Base-by-base conservation (phyloP, 108 stramenopile species). In the Cylindrotheca fusiformis region DNA sequence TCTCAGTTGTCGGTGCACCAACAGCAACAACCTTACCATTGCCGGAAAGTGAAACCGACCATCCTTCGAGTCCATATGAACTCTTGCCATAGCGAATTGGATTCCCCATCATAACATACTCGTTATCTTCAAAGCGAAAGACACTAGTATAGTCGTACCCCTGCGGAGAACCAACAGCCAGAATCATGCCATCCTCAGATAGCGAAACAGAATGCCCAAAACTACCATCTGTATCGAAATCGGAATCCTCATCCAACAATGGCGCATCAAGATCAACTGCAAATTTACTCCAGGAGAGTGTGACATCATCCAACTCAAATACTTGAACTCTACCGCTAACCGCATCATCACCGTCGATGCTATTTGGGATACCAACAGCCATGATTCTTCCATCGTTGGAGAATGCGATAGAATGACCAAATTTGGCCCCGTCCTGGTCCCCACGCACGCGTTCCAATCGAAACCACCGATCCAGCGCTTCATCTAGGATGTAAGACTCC, bases 1-100 rank as follows among this genome's bases (percentile, higher is more conserved):
- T 47, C 36, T 22, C 22, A 27, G 46, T 48, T 1, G 24, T 26
- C 24, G 60, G 60, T 25, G 46, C 60, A 12, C 60, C 60, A 3
- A 61, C 28, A 3, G 60, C 60, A 2, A 61, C 3, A 1, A 32
- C 17, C 2, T 48, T 23, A 14, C 60, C 60, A 21, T 61, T 27
- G 21, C 45, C 60, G 45, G 60, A 61, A 23, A 61, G 46, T 10
- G 60, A 46, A 1, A 61, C 60, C 2, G 46, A 25, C 21, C 22
- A 48, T 4, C 60, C 60, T 24, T 32, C 22, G 8, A 22, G 24
- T 12, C 23, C 22, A n/a, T n/a, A n/a, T 2, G 19, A 24, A 22
- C 19, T 19, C 10, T 10, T 14, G 14, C 36, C 14, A 14, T 41
- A 41, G 6, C 36, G 36, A 10, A 41, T 41, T 41, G 6, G 6